phyloP scores from a whole-genome alignment of 495 filamentous ascomycete species.

The Letharia lupina region DNA sequence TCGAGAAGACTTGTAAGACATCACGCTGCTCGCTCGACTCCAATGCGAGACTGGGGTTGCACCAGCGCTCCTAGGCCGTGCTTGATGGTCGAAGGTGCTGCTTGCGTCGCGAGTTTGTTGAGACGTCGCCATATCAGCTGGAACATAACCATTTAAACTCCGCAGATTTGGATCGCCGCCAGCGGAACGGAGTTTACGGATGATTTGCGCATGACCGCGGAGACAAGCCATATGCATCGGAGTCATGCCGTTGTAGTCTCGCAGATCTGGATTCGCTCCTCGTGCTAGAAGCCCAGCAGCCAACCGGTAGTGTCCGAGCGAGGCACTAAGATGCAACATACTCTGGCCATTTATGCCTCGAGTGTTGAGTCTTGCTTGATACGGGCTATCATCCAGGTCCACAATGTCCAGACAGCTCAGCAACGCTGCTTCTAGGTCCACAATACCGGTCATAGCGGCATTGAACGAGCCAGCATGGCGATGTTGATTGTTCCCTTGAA shows the following conservation, averaged over 20 bases:
- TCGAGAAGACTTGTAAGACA: conserved; percentile 57
- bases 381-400: conserved; percentile 65
- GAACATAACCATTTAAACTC: conserved; percentile 61
- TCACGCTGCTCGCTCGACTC: conserved; percentile 60
- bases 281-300: conserved; percentile 72
- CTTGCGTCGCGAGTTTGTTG: conserved; percentile 40
- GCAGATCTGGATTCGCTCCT: conserved; percentile 66
- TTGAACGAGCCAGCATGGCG: conserved; percentile 29
- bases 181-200: conserved; percentile 61
- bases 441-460: conserved; percentile 33
- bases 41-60: conserved; percentile 39
- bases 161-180: conserved; percentile 64
- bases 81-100: conserved; percentile 41
- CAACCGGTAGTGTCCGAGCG: conserved; percentile 65
- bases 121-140: conserved; percentile 63
- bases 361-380: conserved; percentile 56
- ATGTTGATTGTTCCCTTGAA: conserved; percentile 20
- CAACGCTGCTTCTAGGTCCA: conserved; percentile 61
- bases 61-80: conserved; percentile 51
- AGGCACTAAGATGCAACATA: conserved; percentile 74
- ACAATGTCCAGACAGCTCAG: conserved; percentile 68
- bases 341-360: conserved; percentile 61
- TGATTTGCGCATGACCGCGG: conserved; percentile 64
- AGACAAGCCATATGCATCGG: conserved; percentile 80
- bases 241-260: conserved; percentile 74